Conservation (phyloP, 2,329 filamentous ascomycete genomes). For the Trichoderma pleuroti region DNA sequence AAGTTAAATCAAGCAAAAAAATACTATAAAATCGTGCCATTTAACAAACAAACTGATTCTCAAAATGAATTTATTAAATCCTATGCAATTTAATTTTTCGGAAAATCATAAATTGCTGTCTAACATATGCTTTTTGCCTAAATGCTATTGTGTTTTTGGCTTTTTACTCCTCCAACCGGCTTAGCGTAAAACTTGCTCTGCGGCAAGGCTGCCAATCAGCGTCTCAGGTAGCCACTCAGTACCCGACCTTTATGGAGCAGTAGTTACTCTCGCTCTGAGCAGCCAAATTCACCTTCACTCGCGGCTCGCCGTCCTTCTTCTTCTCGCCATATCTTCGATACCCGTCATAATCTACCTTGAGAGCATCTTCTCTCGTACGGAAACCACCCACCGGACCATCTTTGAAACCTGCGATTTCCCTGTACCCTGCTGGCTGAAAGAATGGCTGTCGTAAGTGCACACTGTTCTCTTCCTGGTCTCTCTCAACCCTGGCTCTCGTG, state of each 20-base stretch:
- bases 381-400: neutral
- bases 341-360: neutral
- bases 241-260: constrained; percentile 7
- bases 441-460: constrained; percentile 43
- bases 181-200: constrained; percentile 1
- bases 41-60: neutral
- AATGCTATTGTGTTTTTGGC: neutral
- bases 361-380: constrained; percentile 16
- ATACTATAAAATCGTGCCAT: neutral
- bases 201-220: constrained; percentile 10
- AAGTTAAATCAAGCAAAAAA: neutral
- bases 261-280: constrained; percentile 10
- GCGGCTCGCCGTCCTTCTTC: constrained; percentile 10
- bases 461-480: constrained; percentile 8
- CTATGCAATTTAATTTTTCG: neutral
- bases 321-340: constrained; percentile 13
- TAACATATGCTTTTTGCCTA: neutral
- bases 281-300: constrained; percentile 18
- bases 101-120: neutral
- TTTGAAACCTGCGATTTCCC: constrained; percentile 16
- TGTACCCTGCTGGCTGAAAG: constrained; percentile 34
- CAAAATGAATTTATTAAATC: neutral
- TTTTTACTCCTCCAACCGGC: neutral
- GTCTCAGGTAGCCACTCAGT: neutral
- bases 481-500: constrained; percentile 7